Base-by-base conservation (phyloP, 2,329 filamentous ascomycete genomes). In the Microdochium nivale region DNA sequence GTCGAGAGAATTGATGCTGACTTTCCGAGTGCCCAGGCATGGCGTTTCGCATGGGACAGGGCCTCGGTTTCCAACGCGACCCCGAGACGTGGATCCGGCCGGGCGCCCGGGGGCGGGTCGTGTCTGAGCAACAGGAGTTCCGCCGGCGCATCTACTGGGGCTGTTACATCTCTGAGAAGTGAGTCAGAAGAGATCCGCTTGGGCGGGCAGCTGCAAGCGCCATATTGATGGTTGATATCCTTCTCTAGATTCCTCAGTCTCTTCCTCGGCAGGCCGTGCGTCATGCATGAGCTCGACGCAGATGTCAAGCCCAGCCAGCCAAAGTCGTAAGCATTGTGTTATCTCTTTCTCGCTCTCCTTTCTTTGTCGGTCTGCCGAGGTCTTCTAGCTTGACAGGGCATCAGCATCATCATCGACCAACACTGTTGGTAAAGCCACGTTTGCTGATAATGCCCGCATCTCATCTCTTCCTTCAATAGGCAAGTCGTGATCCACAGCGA, bases 31-130 rank as follows among this genome's bases (percentile, higher is more conserved):
- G 27, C 27, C 27, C 32, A 59, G 57, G 57, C 19, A 54, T 59
- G 25, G 56, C 57, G 2, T 55, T 56, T 21, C 44, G 56, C 23
- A 59, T 59, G 56, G 52, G 52, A 32, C 52, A 59, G 33, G 53
- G 56, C 46, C 48, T 58, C 13, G 53, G 53, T 2, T 54, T 54
- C 14, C 53, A 54, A 23, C 51, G 53, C 11, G 53, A 54, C 25
- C 53, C 51, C 13, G 49, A 48, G 1, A 46, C 44, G 30, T 54
- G 51, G 51, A 40, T 25, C 14, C 30, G 46, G 2, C 33, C 21
- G 11, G n/a, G 14, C 21, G 24, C 23, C 9, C 32, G 25, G 19
- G 32, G 23, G n/a, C 32, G 24, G 13, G 24, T 35, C 14, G 16
- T 52, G 33, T 14, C 33, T 14, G 13, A 16, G 25, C 44, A 49